Conservation (phyloP, 805 yeast species). For the Yamadazyma kitorensis region DNA sequence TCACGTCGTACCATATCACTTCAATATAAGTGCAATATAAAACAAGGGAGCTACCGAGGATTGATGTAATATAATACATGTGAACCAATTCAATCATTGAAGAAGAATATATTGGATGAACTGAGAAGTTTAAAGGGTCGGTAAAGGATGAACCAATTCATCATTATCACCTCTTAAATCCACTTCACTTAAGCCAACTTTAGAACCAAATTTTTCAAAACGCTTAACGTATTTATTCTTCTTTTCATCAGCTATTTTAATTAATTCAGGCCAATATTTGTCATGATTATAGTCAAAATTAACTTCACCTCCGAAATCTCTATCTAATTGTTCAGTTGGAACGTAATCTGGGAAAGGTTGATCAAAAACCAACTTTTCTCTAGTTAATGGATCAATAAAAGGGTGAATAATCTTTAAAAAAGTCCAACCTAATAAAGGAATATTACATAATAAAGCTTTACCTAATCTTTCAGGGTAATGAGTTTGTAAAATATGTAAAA, state of each 20-base stretch:
- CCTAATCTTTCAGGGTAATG: slow-evolving; percentile 98
- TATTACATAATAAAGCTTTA: slow-evolving; percentile 84
- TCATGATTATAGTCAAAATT: slow-evolving; percentile 82
- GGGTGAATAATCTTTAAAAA: slow-evolving; percentile 90
- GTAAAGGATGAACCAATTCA: slow-evolving; percentile 24
- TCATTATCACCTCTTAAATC: slow-evolving; percentile 59
- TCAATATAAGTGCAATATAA: no score
- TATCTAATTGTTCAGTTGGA: slow-evolving; percentile 77
- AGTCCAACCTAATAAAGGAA: slow-evolving; percentile 93
- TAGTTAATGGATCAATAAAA: slow-evolving; percentile 91
- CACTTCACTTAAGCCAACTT: slow-evolving; percentile 73
- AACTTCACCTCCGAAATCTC: slow-evolving; percentile 79
- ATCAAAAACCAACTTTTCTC: slow-evolving; percentile 89
- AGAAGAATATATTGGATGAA: no score
- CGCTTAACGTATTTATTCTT: slow-evolving; percentile 63
- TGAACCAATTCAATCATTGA: no score
- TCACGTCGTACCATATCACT: background rate
- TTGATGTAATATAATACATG: no score
- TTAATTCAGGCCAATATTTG: slow-evolving; percentile 73
- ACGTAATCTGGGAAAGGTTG: slow-evolving; percentile 85
- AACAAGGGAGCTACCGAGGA: background rate
- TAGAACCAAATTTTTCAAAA: slow-evolving; percentile 67
- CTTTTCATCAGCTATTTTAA: slow-evolving; percentile 56
- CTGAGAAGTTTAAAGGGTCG: background rate
- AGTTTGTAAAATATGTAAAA: slow-evolving; percentile 87